Base-by-base conservation (phyloP, 2,329 filamentous ascomycete genomes). In the Sporothrix brasiliensis region DNA sequence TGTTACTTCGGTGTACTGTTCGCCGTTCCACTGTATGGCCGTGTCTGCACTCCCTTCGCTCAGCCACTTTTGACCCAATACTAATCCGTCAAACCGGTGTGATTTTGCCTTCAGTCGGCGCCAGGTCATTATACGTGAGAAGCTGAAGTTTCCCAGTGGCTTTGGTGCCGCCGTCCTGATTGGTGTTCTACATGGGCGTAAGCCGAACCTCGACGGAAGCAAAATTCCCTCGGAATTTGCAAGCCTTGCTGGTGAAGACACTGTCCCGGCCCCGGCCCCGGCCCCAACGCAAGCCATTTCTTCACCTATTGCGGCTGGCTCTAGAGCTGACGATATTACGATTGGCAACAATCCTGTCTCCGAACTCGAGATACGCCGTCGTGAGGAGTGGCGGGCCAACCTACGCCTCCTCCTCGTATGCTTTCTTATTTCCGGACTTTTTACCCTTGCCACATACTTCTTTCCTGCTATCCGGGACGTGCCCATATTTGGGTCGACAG, bases 1-100 rank as follows among this genome's bases (percentile, higher is more conserved):
- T 97, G 94, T 78, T 94, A 98, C 77, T 99, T 99, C 78, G 95
- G 95, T 0, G 95, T 98, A 1, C 90, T 98, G 0, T 98, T 99
- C 81, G 95, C 94, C 0, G 94, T 99, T 16, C 95, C 95, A 0
- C 78, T 98, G 84, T 86, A 78, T 19, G 70, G 39, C 21, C 54
- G 34, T 21, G n/a, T 11, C 30, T 13, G 13, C 11, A 54, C 72
- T 30, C 34, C 68, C 11, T n/a, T 44, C 65, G 50, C 21, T 27
- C 16, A 4, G 5, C 19, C 50, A 30, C 10, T 14, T 53, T 14
- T 21, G 14, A 44, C 39, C 6, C 6, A 47, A 47, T 27, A 21
- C 39, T 63, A 19, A 63, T 21, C 21, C 21, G 30, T 47, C 41
- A 19, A 63, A 11, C 21, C 21, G 54, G 30, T 47, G 14, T 47